Evolutionary conservation across 2,329 filamentous ascomycete genomes (phyloP), one percentile per base, ranked within the genome.

Genomic region (Hypoxylon sp.): DNA sequence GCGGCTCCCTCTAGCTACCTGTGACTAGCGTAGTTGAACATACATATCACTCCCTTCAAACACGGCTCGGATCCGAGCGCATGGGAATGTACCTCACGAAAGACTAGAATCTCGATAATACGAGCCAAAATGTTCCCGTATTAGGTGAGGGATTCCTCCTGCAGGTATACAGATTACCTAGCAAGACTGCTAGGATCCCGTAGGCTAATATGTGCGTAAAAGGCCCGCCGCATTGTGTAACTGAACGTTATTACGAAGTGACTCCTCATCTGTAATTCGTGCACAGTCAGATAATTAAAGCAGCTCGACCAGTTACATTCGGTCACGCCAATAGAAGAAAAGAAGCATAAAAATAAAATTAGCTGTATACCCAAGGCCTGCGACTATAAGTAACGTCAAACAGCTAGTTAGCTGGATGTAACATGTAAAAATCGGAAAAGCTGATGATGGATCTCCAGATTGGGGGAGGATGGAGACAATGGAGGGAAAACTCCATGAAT

Each of bases 31-130:
- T 39, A 53, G 29, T 29, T 32, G 19, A 21, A 47, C 32, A 24
- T 37, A 47, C 32, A 24, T 37, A 29, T 53, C 21, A 47, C 37
- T 50, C 19, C 55, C 37, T 31, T 50, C 52, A 17, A 31, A 24
- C 10, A 67, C 53, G 52, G 44, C 17, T 70, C 65, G 68, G 68
- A 31, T 65, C 68, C 61, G 68, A 65, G 21, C 13, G 37, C 47
- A 15, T 54, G 17, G 39, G 4, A 32, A 46, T 35, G 35, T 27
- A 42, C 15, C 52, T 54, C 31, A 42, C 21, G 53, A 46, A 7
- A 8, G 32, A 31, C 7, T n/a, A 56, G 39, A 46, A 17, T n/a
- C 15, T 56, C 17, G 6, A 56, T n/a, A 17, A 37, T 47, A 47
- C 21, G 39, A 44, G 27, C 21, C 13, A 47, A 21, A n/a, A 44